These are phyloP conservation scores for Nicotiana paniculata DNA, from an alignment of 257 asterid genomes.

Conservation along the genomic window DNA sequence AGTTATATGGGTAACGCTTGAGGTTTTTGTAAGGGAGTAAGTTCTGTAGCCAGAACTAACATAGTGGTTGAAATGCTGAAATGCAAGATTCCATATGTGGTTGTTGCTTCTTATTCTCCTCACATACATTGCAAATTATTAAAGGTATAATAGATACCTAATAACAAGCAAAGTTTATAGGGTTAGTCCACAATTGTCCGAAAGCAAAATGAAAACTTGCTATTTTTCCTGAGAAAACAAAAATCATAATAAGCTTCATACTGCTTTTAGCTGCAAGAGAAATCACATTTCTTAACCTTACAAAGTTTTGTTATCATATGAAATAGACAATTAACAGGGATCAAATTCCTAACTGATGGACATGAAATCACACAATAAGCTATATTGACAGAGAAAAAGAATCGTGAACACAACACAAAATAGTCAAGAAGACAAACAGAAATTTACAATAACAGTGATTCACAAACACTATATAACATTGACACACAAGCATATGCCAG, in stretches of 20 bases:
- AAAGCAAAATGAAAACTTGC: conserved; percentile 9
- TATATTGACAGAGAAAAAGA: neutral
- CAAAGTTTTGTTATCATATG: neutral
- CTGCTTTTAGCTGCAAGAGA: conserved; percentile 1
- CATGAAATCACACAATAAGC: neutral
- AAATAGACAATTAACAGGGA: neutral
- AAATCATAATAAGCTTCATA: neutral
- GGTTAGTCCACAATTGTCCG: conserved; percentile 6
- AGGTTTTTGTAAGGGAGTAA: conserved; percentile 34
- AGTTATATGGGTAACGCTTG: conserved; percentile 27
- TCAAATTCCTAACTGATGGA: neutral
- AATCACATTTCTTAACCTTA: neutral
- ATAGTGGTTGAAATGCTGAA: conserved; percentile 38
- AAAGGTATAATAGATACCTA: conserved; percentile 29
- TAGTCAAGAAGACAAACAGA: neutral
- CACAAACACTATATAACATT: neutral
- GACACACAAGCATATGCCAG: neutral
- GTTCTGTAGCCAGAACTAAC: conserved; percentile 30
- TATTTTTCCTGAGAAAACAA: neutral
- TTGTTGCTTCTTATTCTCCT: conserved; percentile 48
- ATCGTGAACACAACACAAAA: neutral
- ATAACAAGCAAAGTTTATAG: conserved; percentile 16
- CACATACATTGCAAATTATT: conserved; percentile 58
- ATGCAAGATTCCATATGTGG: conserved; percentile 42
- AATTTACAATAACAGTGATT: neutral